Evolutionary conservation across 2,329 filamentous ascomycete genomes (phyloP), one percentile per base, ranked within the genome.

Genomic region (Seiridium unicorne): DNA sequence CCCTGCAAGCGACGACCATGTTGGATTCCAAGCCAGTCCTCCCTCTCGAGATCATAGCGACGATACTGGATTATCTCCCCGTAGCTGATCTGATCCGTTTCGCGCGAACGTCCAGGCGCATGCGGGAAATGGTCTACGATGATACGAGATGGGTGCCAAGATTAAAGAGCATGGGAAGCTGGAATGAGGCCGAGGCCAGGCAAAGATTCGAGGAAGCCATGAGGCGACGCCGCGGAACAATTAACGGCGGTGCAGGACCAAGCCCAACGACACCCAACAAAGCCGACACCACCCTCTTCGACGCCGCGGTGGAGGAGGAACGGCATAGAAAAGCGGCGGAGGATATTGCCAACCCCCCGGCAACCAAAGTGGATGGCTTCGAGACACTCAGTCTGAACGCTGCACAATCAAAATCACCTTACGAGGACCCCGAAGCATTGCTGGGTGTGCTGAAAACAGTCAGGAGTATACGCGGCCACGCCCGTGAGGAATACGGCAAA

Each of bases 81-180:
- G 84, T 97, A 35, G 80, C 89, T 62, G 94, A 97, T 74, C 88
- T 96, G 69, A 85, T 98, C 72, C 87, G 88, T 66, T 94, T 92
- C 72, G 94, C 95, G 49, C 88, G 89, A 64, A 88, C 91, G 32
- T 97, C 92, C 61, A 90, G 86, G 71, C 90, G 92, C 62, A 86
- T 98, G 83, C 89, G 90, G 72, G 95, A 99, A 77, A 99, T 99
- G 93, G 93, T 97, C 3, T 99, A 98, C 76, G 95, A 99, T 74
- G 95, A 99, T 74, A 92, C 93, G 55, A 85, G 94, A 78, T 99
- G 95, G 95, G 90, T 98, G 44, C 87, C 91, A 64, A 85, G 91
- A 64, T 77, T 99, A 58, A 90, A 90, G 72, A 88, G 84, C 61
- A 97, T 99, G 88, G 91, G 89, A 2, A 90, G 91, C 66, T 99